phyloP scores from a whole-genome alignment of 176 grass and related monocot genomes.

The Eremochloa ophiuroides region DNA sequence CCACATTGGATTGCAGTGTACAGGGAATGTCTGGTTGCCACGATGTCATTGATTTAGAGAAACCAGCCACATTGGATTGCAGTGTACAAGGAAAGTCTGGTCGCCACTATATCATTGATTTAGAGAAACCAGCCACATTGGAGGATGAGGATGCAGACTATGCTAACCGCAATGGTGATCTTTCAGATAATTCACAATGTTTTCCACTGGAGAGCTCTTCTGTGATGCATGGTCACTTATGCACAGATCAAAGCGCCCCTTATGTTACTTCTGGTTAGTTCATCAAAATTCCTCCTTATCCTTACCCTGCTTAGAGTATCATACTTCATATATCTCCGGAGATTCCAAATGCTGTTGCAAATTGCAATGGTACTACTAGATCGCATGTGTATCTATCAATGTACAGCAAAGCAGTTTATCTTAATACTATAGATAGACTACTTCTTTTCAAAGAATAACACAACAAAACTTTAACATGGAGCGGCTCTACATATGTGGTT shows the following conservation, averaged over 20 bases:
- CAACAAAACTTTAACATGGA: background rate
- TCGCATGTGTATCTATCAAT: background rate
- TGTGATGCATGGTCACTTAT: background rate
- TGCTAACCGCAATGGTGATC: background rate
- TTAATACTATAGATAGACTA: background rate
- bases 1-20: background rate
- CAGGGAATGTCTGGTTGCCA: background rate
- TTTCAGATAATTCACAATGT: background rate
- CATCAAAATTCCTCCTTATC: background rate
- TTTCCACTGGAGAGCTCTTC: background rate
- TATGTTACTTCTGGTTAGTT: constrained; percentile 8
- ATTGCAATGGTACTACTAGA: background rate
- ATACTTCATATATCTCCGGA: background rate
- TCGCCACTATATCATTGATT: background rate
- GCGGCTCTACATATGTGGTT: background rate
- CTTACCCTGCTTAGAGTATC: background rate
- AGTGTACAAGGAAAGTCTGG: background rate
- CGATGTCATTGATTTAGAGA: background rate
- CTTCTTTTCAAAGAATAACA: background rate
- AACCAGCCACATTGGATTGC: background rate
- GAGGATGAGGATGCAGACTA: constrained; percentile 14
- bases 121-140: background rate
- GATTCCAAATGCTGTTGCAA: background rate
- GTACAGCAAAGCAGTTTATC: background rate
- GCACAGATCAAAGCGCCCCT: background rate